phyloP scores from a whole-genome alignment of 495 filamentous ascomycete genomes.

The Penicillium egyptiacum region DNA sequence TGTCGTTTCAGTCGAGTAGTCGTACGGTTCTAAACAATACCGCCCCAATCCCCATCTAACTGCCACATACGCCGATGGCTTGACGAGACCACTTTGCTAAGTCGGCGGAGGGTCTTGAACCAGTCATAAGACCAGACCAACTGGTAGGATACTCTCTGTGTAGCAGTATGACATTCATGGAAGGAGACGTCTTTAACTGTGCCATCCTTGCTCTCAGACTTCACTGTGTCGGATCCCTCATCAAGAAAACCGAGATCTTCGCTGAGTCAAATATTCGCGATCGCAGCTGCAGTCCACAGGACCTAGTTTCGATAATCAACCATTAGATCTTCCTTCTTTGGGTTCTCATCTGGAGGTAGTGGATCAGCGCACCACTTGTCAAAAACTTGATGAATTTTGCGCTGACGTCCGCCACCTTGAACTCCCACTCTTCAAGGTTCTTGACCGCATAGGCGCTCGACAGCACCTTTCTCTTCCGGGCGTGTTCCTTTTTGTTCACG shows the following conservation, averaged over 20 bases:
- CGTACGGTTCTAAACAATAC: conserved; percentile 38
- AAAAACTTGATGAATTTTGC: conserved; percentile 28
- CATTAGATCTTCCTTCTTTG: conserved; percentile 13
- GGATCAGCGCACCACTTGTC: conserved; percentile 13
- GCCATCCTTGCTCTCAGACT: conserved; percentile 33
- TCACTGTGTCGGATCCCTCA: conserved; percentile 37
- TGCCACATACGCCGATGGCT: conserved; percentile 18
- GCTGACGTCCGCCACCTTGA: no score
- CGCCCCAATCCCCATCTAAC: conserved; percentile 22
- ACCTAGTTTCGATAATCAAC: conserved; percentile 41
- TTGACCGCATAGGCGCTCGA: no score
- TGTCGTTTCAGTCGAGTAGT: no score
- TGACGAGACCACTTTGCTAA: conserved; percentile 22
- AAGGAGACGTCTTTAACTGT: conserved; percentile 32
- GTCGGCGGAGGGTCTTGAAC: conserved; percentile 27
- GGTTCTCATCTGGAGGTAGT: neutral
- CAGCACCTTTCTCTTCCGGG: conserved; percentile 45
- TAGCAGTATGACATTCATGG: conserved; percentile 40
- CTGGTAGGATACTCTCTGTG: conserved; percentile 28
- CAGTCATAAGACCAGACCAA: conserved; percentile 48
- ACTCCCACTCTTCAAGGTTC: no score
- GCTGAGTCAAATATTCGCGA: conserved; percentile 47
- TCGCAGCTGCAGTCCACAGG: conserved; percentile 39
- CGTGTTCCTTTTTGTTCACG: conserved; percentile 39
- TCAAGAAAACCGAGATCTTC: conserved; percentile 47